Evolutionary conservation across 2,329 filamentous ascomycete species (phyloP).

Genomic region (Corniculantispora saksenae): DNA sequence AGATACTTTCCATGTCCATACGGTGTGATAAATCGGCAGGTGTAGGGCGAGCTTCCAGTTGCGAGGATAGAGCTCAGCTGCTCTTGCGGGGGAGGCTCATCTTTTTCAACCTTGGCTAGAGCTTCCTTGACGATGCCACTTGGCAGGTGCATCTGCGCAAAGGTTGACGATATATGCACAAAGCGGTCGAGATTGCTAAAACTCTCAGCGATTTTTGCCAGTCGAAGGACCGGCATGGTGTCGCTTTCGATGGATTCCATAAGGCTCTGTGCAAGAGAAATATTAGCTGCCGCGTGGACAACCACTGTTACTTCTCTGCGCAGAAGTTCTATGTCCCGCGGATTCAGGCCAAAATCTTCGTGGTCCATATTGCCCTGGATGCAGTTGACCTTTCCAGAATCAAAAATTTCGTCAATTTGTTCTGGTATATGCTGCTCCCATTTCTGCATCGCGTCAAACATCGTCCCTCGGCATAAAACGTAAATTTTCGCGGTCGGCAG

Average conservation of each 20-base stretch:
- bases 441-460: constrained; percentile 3
- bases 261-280: constrained; percentile 4
- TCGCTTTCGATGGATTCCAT: constrained; percentile 6
- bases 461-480: constrained; percentile 1
- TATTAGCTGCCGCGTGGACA: constrained; percentile 9
- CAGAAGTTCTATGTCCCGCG: background rate
- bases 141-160: constrained; percentile 12
- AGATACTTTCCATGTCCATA: constrained; percentile 13
- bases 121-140: background rate
- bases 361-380: constrained; percentile 3
- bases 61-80: constrained; percentile 2
- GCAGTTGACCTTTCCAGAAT: constrained; percentile 6
- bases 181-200: background rate
- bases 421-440: constrained; percentile 1
- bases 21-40: constrained; percentile 7
- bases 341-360: background rate
- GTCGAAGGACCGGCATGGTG: background rate
- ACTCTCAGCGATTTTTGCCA: background rate
- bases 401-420: constrained; percentile 11
- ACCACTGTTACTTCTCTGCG: constrained; percentile 7
- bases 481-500: constrained; percentile 1
- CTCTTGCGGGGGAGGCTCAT: background rate
- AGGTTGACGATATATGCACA: constrained; percentile 13
- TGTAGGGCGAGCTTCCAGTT: constrained; percentile 1
- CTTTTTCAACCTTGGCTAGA: background rate